A percentile compares a stretch with the other conserved stretches of the same genome.
Conservation (phyloP, 2,329 filamentous ascomycete species). For the Aspergillus bombycis region DNA sequence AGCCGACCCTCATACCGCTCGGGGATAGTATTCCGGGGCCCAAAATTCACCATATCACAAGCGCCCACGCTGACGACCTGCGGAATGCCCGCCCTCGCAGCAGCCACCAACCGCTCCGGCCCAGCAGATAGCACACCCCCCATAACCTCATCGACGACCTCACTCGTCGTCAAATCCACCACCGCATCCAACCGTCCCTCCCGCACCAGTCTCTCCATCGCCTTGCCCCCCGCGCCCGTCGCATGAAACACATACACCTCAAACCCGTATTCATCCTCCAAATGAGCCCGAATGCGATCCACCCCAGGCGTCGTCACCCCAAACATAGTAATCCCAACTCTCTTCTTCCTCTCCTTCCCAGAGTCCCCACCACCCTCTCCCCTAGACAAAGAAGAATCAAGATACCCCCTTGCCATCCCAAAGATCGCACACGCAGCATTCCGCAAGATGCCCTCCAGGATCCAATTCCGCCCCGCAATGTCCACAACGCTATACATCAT, state of each 20-base stretch:
- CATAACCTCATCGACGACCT: slow-evolving; percentile 65
- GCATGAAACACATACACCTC: slow-evolving; percentile 72
- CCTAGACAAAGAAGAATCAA: not conserved
- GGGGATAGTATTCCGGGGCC: slow-evolving; percentile 59
- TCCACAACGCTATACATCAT: slow-evolving; percentile 75
- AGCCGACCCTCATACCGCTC: slow-evolving; percentile 53
- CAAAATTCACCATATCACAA: slow-evolving; percentile 68
- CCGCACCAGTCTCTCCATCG: slow-evolving; percentile 67
- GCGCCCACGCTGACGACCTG: slow-evolving; percentile 59
- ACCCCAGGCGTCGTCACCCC: slow-evolving; percentile 72
- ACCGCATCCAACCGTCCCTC: slow-evolving; percentile 66
- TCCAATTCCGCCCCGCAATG: slow-evolving; percentile 65
- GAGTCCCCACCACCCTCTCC: not conserved
- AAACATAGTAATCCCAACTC: slow-evolving; percentile 71
- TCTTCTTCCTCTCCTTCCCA: not conserved
- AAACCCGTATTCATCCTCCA: slow-evolving; percentile 50
- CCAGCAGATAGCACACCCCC: slow-evolving; percentile 68
- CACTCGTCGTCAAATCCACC: slow-evolving; percentile 72
- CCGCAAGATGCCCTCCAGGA: slow-evolving; percentile 60
- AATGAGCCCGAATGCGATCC: slow-evolving; percentile 55
- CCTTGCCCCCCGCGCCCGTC: slow-evolving; percentile 68
- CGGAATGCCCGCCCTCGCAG: slow-evolving; percentile 61
- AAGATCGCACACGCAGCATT: slow-evolving; percentile 67
- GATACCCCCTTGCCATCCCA: slow-evolving; percentile 59
- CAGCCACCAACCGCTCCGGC: slow-evolving; percentile 59